Conservation (phyloP, 176 grass and related monocot species). For the Carex littledalei region DNA sequence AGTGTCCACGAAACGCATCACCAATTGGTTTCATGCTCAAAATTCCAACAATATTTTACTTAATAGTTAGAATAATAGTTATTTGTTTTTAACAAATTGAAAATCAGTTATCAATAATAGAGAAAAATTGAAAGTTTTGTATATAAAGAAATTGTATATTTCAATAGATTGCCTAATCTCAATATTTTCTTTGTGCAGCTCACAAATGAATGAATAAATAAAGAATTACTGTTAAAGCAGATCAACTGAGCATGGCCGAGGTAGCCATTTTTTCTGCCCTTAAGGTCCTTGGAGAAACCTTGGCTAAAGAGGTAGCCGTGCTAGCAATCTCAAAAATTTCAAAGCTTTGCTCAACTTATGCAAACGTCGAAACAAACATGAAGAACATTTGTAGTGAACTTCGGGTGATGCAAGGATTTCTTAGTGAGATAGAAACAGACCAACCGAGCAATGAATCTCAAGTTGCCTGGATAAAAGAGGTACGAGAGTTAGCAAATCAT, state of each 20-base stretch:
- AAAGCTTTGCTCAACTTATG: neutral
- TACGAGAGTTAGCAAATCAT: slow-evolving; percentile 20
- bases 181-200: too few species aligned
- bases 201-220: too few species aligned
- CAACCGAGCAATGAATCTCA: neutral
- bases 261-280: neutral
- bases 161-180: too few species aligned
- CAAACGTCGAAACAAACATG: slow-evolving; percentile 17
- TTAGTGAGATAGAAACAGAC: neutral
- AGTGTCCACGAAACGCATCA: too few species aligned
- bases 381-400: slow-evolving; percentile 19
- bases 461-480: neutral
- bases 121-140: too few species aligned
- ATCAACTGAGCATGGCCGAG: neutral
- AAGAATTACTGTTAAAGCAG: too few species aligned
- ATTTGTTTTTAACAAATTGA: too few species aligned
- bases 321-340: neutral
- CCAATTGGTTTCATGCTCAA: too few species aligned
- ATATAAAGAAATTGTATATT: too few species aligned
- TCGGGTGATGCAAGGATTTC: slow-evolving; percentile 22
- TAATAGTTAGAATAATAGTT: too few species aligned
- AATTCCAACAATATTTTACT: too few species aligned
- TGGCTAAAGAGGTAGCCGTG: neutral
- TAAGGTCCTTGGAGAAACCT: neutral
- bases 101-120: too few species aligned